Conservation (phyloP, 2,329 filamentous ascomycete genomes). For the Davidsoniella neocaledoniae region DNA sequence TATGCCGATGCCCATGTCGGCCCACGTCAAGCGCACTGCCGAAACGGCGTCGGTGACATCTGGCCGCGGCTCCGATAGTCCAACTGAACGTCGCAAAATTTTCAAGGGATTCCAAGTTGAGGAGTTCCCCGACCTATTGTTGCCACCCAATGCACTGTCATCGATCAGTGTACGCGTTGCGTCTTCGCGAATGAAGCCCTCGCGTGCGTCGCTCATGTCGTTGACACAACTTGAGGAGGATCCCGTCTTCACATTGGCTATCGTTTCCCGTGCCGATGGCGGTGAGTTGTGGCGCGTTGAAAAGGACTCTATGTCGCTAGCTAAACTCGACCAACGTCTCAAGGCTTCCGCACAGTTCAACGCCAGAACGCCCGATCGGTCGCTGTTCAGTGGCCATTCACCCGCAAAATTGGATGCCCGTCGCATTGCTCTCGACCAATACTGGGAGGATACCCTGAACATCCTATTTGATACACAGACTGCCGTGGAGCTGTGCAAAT, state of each 20-base stretch:
- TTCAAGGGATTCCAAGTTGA: constrained; percentile 69
- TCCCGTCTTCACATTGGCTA: constrained; percentile 78
- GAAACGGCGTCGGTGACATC: background rate
- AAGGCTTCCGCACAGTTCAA: constrained; percentile 52
- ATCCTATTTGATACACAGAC: constrained; percentile 62
- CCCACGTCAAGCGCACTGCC: constrained; percentile 18
- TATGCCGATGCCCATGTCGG: constrained; percentile 15
- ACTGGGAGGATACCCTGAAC: constrained; percentile 73
- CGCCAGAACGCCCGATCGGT: constrained; percentile 65
- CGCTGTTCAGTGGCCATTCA: constrained; percentile 79
- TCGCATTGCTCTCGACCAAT: constrained; percentile 61
- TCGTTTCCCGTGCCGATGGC: constrained; percentile 60
- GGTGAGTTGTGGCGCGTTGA: constrained; percentile 86
- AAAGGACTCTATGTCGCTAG: constrained; percentile 70
- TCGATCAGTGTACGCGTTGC: constrained; percentile 75
- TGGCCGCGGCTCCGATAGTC: constrained; percentile 20
- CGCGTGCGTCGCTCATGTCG: constrained; percentile 66
- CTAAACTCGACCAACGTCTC: constrained; percentile 66
- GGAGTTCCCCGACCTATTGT: constrained; percentile 68
- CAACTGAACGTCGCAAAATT: constrained; percentile 34
- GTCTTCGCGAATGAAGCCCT: constrained; percentile 88
- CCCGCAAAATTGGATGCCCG: constrained; percentile 86
- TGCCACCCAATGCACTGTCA: constrained; percentile 76
- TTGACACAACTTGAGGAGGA: constrained; percentile 74
- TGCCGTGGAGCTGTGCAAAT: constrained; percentile 70